These are phyloP conservation scores for Cryptococcus sp. DNA, from an alignment of 1,284 basidiomycete species.

Conservation along the genomic window DNA sequence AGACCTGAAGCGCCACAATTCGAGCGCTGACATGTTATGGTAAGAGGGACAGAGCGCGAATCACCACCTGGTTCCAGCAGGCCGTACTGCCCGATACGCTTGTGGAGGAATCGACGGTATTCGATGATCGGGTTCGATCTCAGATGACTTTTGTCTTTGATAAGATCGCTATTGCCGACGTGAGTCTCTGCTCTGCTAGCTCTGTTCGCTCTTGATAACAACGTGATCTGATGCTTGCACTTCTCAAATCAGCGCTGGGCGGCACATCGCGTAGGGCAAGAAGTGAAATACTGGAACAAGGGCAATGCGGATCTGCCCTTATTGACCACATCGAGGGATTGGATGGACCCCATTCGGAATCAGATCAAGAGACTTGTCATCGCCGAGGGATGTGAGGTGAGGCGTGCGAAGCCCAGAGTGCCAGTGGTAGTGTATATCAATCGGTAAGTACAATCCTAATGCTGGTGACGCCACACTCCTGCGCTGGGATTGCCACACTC, in stretches of 20 bases:
- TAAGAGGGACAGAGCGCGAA: conserved; percentile 3
- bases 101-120: conserved; percentile 27
- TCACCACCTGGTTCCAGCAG: conserved; percentile 36
- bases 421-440: conserved; percentile 34
- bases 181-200: conserved; percentile 8
- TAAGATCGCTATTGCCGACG: conserved; percentile 25
- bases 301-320: conserved; percentile 26
- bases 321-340: conserved; percentile 20
- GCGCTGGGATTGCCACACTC: not conserved
- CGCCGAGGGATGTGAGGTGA: conserved; percentile 14
- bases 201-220: not conserved
- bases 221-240: not conserved
- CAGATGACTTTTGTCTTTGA: conserved; percentile 29
- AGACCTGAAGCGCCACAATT: too few species aligned
- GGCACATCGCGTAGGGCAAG: conserved; percentile 15
- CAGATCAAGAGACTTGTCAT: conserved; percentile 20
- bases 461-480: not conserved
- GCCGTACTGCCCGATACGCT: conserved; percentile 26
- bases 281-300: conserved; percentile 33
- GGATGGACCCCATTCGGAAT: conserved; percentile 31
- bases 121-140: conserved; percentile 21
- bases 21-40: too few species aligned
- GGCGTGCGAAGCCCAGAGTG: conserved; percentile 14
- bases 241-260: conserved; percentile 22
- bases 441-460: conserved; percentile 5